Evolutionary conservation across 2,329 filamentous ascomycete genomes (phyloP).

Genomic region (Beauveria australis): DNA sequence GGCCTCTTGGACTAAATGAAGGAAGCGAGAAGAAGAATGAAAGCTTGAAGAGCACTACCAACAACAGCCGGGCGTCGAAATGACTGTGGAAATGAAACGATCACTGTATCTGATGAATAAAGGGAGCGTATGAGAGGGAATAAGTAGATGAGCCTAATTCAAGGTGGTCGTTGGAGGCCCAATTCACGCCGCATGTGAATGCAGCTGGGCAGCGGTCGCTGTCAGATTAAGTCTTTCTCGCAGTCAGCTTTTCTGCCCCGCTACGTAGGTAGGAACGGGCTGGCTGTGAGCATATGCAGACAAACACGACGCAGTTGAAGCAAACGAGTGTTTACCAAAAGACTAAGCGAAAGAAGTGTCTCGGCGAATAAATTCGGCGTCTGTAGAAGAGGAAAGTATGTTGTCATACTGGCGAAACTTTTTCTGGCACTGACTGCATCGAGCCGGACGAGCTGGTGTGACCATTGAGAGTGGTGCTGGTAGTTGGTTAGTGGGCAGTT

Average conservation of each 20-base stretch:
- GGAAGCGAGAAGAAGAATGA: neutral
- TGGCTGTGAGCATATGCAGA: neutral
- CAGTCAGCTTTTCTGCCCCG: constrained; percentile 1
- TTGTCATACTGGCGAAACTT: neutral
- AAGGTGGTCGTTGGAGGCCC: neutral
- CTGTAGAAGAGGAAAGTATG: neutral
- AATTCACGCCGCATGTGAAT: neutral
- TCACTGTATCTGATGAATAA: neutral
- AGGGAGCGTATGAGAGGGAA: neutral
- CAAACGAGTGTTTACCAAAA: neutral
- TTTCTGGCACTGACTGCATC: no score
- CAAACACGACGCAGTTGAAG: neutral
- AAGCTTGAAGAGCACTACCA: neutral
- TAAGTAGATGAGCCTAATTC: neutral
- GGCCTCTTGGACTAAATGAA: neutral
- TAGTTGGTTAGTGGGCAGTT: no score
- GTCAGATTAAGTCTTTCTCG: neutral
- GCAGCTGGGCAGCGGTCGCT: neutral
- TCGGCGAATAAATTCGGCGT: neutral
- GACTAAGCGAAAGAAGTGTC: neutral
- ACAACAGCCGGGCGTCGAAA: neutral
- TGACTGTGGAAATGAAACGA: neutral
- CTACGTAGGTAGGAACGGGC: neutral
- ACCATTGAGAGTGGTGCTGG: neutral
- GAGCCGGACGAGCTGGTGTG: no score